These are phyloP conservation scores for Talinum fruticosum DNA, from an alignment of 148 eudicot species.

Conservation along the genomic window DNA sequence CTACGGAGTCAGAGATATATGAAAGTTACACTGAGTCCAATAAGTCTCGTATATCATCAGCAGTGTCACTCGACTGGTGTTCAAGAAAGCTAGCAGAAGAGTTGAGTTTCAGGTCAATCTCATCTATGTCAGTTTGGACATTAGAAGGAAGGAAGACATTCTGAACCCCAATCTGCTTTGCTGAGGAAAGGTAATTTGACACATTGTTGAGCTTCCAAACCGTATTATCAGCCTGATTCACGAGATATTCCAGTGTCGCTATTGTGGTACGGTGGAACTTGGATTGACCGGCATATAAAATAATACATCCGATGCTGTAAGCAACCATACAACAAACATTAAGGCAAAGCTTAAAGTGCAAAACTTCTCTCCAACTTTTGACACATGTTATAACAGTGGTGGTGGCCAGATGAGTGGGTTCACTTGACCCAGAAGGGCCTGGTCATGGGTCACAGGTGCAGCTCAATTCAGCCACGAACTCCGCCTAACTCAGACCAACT, in stretches of 20 bases:
- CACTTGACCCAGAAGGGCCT: no score
- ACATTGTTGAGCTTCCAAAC: slow-evolving; percentile 66
- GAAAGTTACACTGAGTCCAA: slow-evolving; percentile 57
- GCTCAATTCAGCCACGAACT: no score
- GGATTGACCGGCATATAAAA: slow-evolving; percentile 75
- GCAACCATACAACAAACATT: slow-evolving; percentile 15
- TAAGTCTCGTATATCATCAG: slow-evolving; percentile 51
- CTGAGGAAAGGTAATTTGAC: slow-evolving; percentile 63
- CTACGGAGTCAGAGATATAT: no score
- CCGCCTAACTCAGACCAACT: no score
- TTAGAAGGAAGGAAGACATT: slow-evolving; percentile 51
- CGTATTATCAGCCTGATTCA: slow-evolving; percentile 59
- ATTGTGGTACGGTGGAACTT: slow-evolving; percentile 63
- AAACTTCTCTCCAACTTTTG: not conserved
- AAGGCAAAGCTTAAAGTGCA: not conserved
- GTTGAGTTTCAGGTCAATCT: slow-evolving; percentile 54
- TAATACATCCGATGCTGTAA: slow-evolving; percentile 72
- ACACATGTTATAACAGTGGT: no score
- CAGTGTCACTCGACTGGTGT: slow-evolving; percentile 47
- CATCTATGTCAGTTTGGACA: slow-evolving; percentile 72
- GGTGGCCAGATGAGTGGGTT: no score
- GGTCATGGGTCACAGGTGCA: no score
- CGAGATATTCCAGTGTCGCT: slow-evolving; percentile 58
- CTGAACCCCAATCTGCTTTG: slow-evolving; percentile 62
- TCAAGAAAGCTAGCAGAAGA: slow-evolving; percentile 56